These are phyloP conservation scores for Solanum okadae DNA, from an alignment of 257 asterid genomes.

Conservation along the genomic window DNA sequence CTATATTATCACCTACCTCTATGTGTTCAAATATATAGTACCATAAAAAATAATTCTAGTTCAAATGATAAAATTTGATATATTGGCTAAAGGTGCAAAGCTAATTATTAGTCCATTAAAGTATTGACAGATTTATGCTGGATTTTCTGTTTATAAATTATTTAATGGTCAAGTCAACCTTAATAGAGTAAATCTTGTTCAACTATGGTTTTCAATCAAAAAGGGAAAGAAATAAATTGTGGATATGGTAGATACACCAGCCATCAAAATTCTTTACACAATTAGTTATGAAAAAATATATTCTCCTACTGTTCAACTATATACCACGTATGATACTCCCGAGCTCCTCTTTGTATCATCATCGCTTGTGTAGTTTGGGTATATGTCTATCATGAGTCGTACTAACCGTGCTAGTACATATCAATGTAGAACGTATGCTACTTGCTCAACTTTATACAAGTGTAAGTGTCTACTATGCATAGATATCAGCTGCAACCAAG, in stretches of 20 bases:
- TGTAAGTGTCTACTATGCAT: no score
- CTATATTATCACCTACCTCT: background rate
- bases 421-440: no score
- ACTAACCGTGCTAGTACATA: no score
- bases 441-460: no score
- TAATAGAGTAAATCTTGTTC: background rate
- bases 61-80: background rate
- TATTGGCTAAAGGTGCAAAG: background rate
- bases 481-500: no score
- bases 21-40: background rate
- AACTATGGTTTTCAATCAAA: background rate
- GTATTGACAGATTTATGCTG: background rate
- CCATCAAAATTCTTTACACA: background rate
- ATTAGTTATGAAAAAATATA: background rate
- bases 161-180: background rate
- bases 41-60: background rate
- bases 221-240: background rate
- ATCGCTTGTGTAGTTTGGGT: no score
- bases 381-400: no score
- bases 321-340: no score
- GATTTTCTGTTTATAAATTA: background rate
- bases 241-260: background rate
- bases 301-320: background rate
- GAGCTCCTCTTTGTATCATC: no score
- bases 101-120: background rate